A percentile compares a stretch with the other conserved stretches of the same genome.
Conservation (phyloP, 2,329 filamentous ascomycete species). For the Didymella keratinophila region DNA sequence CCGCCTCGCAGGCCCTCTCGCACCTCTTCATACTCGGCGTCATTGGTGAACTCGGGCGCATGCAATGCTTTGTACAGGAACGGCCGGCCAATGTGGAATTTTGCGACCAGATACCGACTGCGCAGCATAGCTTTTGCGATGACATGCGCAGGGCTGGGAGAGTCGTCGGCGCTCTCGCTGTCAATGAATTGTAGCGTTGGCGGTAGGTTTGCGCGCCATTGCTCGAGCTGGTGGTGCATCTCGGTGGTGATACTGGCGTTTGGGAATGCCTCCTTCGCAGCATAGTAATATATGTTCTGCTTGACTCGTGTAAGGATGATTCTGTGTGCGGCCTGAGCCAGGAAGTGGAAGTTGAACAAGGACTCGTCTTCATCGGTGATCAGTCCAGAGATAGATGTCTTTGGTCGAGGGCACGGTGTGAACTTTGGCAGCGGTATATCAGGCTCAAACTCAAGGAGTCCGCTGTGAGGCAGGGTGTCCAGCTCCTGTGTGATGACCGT, state of each 20-base stretch:
- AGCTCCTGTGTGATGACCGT: slow-evolving; percentile 64
- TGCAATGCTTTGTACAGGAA: slow-evolving; percentile 52
- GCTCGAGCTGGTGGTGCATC: slow-evolving; percentile 63
- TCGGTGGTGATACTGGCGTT: slow-evolving; percentile 60
- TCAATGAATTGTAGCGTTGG: slow-evolving; percentile 57
- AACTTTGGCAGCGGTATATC: slow-evolving; percentile 63
- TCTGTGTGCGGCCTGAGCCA: slow-evolving; percentile 64
- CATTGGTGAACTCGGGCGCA: slow-evolving; percentile 38
- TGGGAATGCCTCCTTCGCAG: slow-evolving; percentile 52
- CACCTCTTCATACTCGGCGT: slow-evolving; percentile 44
- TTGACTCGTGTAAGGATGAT: slow-evolving; percentile 64
- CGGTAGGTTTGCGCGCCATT: slow-evolving; percentile 63
- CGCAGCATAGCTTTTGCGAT: slow-evolving; percentile 51
- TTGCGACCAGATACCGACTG: slow-evolving; percentile 49
- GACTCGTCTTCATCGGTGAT: slow-evolving; percentile 59
- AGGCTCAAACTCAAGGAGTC: slow-evolving; percentile 60
- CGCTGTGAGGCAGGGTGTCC: slow-evolving; percentile 59
- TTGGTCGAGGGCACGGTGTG: slow-evolving; percentile 53
- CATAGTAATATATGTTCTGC: slow-evolving; percentile 60
- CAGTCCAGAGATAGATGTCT: slow-evolving; percentile 45
- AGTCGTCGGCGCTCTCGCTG: slow-evolving; percentile 38
- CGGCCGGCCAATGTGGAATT: slow-evolving; percentile 49
- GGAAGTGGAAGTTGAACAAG: slow-evolving; percentile 65
- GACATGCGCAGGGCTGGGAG: slow-evolving; percentile 47
- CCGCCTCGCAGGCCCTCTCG: slow-evolving; percentile 40